Conservation (phyloP, 768 basidiomycete genomes). For the Lentinula boryana region DNA sequence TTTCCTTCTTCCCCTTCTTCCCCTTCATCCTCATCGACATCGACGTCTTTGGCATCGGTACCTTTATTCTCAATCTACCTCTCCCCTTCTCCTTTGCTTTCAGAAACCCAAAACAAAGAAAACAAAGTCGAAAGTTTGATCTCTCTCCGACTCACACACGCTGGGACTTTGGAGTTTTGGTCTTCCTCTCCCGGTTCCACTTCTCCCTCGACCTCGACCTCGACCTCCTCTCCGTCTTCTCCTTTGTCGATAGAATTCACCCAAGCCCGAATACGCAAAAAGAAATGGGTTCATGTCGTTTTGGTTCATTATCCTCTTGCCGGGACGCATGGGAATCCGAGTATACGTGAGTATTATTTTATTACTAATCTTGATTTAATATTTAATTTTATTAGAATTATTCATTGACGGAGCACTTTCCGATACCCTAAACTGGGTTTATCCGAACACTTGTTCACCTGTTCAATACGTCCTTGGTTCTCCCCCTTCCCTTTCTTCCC, state of each 20-base stretch:
- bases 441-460: slow-evolving; percentile 45
- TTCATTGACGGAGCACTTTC: slow-evolving; percentile 69
- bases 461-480: slow-evolving; percentile 21
- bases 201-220: too few species aligned
- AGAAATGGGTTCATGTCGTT: slow-evolving; percentile 68
- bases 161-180: slow-evolving; percentile 52
- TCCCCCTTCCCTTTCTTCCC: too few species aligned
- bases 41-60: too few species aligned
- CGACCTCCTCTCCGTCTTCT: too few species aligned
- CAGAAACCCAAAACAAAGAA: too few species aligned
- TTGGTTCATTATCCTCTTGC: slow-evolving; percentile 57
- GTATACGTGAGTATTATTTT: slow-evolving; percentile 61
- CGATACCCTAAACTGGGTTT: slow-evolving; percentile 57
- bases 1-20: slow-evolving; percentile 27
- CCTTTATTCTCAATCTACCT: slow-evolving; percentile 31
- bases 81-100: too few species aligned
- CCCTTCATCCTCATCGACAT: slow-evolving; percentile 28
- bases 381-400: too few species aligned
- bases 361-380: too few species aligned
- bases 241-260: slow-evolving; percentile 34
- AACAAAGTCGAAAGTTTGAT: too few species aligned
- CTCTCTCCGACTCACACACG: too few species aligned
- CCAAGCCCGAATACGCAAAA: slow-evolving; percentile 40
- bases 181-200: slow-evolving; percentile 19
- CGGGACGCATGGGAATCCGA: slow-evolving; percentile 39